Base-by-base conservation (phyloP, 148 eudicot genomes). In the Silene latifolia region DNA sequence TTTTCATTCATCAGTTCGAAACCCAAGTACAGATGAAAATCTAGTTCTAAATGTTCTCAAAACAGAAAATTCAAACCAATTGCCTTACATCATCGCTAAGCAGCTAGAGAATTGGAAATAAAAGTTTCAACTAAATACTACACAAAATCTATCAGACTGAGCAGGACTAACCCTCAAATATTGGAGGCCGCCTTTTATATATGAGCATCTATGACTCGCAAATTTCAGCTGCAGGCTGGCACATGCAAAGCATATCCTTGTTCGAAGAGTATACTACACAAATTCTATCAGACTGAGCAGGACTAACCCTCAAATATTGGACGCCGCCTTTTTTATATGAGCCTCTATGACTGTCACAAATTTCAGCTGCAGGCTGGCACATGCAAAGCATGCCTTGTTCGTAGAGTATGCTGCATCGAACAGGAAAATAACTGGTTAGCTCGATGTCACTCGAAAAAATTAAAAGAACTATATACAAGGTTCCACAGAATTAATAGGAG, bases 321-420 rank as follows among this genome's bases (percentile, higher is more conserved):
- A 48, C 5, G 84, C 87, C 58, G 89, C 90, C 78, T 27, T 27
- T 27, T 59, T 85, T 80, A 83, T 90, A 75, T 86, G 86, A 62
- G 89, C 83, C 84, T 87, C 92, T n/a, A 83, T 87, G 14, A 90
- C 93, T 20, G 69, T 88, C 87, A 79, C 89, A 91, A 61, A 87
- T 82, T 75, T 92, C 90, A 72, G 77, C 80, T 3, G 91, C 90
- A 10, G 88, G 89, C 83, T 85, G 72, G 88, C 85, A 86, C 93
- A 91, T 2, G 84, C 91, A 46, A 84, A 93, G 84, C 94, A 91
- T 74, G 86, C 89, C 62, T 89, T 89, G 78, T 87, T 89, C 74
- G 74, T 85, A 53, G 90, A 58, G 75, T 90, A 80, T 89, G 94
- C 94, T 93, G 96, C 67, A 54, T 66, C 76, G 53, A 78, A 72